These are phyloP conservation scores for Camelina laxa DNA, from an alignment of 345 rosid genomes.

Conservation along the genomic window DNA sequence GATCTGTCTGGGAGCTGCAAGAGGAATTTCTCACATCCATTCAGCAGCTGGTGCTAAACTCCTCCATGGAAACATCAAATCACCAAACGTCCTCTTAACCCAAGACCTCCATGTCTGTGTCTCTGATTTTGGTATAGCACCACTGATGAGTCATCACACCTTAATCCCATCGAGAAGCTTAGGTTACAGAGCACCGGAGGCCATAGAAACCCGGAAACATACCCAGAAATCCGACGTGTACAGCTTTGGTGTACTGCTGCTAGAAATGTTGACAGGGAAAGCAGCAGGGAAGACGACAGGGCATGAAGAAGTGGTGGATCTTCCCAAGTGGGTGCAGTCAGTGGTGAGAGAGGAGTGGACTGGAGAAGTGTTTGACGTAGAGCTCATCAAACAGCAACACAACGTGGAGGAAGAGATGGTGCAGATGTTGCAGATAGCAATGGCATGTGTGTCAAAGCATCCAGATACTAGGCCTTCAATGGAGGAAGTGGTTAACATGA, in stretches of 20 bases:
- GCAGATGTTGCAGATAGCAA: slow-evolving; percentile 89
- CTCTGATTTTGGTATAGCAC: slow-evolving; percentile 75
- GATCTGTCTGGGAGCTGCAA: slow-evolving; percentile 73
- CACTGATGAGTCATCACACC: slow-evolving; percentile 59
- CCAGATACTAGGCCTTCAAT: slow-evolving; percentile 80
- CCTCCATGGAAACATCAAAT: slow-evolving; percentile 79
- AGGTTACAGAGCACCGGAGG: slow-evolving; percentile 86
- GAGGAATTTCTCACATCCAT: slow-evolving; percentile 76
- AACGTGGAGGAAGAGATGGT: slow-evolving; percentile 90
- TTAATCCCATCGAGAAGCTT: slow-evolving; percentile 61
- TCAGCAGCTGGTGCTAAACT: slow-evolving; percentile 64
- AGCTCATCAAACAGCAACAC: slow-evolving; percentile 62
- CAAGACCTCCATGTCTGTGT: slow-evolving; percentile 62
- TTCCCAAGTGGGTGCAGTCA: slow-evolving; percentile 91
- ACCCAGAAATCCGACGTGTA: slow-evolving; percentile 74
- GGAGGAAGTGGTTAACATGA: slow-evolving; percentile 79
- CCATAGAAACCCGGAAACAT: slow-evolving; percentile 59
- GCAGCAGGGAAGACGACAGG: slow-evolving; percentile 56
- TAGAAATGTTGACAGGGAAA: slow-evolving; percentile 90
- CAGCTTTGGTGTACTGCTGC: slow-evolving; percentile 85
- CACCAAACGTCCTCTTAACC: slow-evolving; percentile 72
- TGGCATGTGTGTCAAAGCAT: slow-evolving; percentile 73
- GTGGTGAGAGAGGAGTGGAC: slow-evolving; percentile 96
- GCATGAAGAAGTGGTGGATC: slow-evolving; percentile 69
- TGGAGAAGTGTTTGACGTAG: slow-evolving; percentile 84